Conservation (phyloP, 164 flowering plant genomes). For the Umbellularia californica region DNA sequence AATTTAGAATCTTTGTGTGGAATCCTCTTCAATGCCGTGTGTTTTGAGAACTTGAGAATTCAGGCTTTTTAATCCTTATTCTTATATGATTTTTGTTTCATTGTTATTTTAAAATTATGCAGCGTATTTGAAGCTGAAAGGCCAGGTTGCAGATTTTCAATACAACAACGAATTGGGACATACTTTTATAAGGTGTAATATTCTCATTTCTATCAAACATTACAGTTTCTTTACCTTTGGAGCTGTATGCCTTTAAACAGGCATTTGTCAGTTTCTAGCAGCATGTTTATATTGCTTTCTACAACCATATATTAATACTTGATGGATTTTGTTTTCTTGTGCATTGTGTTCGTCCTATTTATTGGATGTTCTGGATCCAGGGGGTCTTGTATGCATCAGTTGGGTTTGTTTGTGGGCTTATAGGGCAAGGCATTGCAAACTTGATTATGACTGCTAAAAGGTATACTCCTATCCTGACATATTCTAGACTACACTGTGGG, state of each 20-base stretch:
- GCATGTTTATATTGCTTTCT: background rate
- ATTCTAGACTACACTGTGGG: background rate
- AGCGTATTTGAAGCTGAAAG: slow-evolving; percentile 95
- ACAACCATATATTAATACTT: background rate
- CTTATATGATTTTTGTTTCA: background rate
- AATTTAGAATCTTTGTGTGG: no score
- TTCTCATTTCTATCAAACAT: background rate
- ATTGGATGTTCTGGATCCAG: slow-evolving; percentile 30
- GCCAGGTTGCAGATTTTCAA: slow-evolving; percentile 70
- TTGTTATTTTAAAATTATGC: slow-evolving; percentile 17
- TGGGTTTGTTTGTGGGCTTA: slow-evolving; percentile 86
- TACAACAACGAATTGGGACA: slow-evolving; percentile 68
- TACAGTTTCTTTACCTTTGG: background rate
- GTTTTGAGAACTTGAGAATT: no score
- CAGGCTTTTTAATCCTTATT: no score
- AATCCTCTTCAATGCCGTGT: no score
- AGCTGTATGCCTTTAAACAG: background rate
- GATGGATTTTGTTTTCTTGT: background rate
- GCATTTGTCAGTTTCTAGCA: background rate
- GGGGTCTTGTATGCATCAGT: slow-evolving; percentile 79
- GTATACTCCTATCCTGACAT: slow-evolving; percentile 27
- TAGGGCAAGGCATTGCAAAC: slow-evolving; percentile 98
- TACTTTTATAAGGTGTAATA: slow-evolving; percentile 74
- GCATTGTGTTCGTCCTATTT: background rate
- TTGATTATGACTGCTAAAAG: slow-evolving; percentile 91